phyloP scores from a whole-genome alignment of 345 rosid species.

The Aquilaria sinensis region DNA sequence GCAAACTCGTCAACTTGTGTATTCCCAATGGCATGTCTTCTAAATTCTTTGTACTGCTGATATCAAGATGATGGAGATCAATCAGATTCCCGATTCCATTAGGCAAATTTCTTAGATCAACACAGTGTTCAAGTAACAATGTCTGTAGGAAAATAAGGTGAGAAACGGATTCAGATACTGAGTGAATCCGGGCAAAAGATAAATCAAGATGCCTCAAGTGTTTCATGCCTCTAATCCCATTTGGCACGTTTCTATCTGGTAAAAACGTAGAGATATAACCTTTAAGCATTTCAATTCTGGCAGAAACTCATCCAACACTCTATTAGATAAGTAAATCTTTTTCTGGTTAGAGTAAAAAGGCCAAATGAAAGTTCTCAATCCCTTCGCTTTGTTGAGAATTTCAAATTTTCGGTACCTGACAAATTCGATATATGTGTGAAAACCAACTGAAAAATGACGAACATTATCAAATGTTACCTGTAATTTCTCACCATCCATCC shows the following conservation, averaged over 20 bases:
- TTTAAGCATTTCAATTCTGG: conserved; percentile 10
- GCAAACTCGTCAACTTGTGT: too few relatives aligned
- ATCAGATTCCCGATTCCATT: conserved; percentile 8
- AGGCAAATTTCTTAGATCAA: conserved; percentile 14
- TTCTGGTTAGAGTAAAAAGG: neutral
- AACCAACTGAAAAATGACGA: conserved; percentile 11
- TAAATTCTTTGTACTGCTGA: too few relatives aligned
- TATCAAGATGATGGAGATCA: too few relatives aligned
- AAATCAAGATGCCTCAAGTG: too few relatives aligned
- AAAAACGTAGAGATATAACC: conserved; percentile 14
- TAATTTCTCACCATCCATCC: neutral
- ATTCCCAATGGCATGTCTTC: too few relatives aligned
- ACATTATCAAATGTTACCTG: neutral
- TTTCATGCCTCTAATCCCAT: neutral
- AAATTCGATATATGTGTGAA: neutral
- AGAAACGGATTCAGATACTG: too few relatives aligned
- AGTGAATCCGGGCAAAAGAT: too few relatives aligned
- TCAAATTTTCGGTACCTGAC: conserved; percentile 3
- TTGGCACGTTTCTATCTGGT: conserved; percentile 9
- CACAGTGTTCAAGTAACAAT: conserved; percentile 17
- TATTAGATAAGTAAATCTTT: neutral
- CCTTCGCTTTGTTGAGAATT: neutral
- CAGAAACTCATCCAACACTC: conserved; percentile 4
- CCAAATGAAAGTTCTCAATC: conserved; percentile 18
- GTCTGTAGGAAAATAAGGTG: neutral